These are phyloP conservation scores for Peniophora sp. DNA, from an alignment of 1,284 basidiomycete genomes.

Conservation along the genomic window DNA sequence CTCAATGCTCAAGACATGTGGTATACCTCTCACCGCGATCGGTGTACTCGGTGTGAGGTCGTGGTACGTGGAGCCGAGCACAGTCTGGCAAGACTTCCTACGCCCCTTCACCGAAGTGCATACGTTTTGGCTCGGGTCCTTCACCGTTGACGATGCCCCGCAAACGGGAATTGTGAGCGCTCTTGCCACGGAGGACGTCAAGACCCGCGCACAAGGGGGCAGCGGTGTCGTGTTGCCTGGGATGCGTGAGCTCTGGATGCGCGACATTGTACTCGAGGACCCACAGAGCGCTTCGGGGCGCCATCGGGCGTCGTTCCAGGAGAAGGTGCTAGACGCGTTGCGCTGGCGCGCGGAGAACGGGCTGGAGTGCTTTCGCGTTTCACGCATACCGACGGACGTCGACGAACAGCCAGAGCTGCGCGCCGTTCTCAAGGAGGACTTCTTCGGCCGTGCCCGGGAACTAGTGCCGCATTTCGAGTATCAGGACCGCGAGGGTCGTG, in stretches of 20 bases:
- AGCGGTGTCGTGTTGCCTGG: background rate
- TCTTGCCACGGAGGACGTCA: background rate
- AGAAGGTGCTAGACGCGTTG: background rate
- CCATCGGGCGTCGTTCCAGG: background rate
- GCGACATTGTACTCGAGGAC: background rate
- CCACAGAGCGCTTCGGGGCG: background rate
- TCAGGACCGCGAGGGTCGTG: background rate
- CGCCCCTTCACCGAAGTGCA: background rate
- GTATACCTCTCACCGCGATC: background rate
- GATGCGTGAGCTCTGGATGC: background rate
- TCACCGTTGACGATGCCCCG: background rate
- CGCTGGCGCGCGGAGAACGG: background rate
- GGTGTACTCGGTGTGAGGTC: background rate
- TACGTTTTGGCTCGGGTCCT: background rate
- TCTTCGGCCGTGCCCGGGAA: background rate
- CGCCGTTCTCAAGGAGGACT: background rate
- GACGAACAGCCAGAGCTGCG: background rate
- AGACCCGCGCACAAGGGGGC: background rate
- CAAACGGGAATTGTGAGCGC: background rate
- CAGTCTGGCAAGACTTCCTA: background rate
- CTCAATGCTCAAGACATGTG: background rate
- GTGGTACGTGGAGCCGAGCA: background rate
- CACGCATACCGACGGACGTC: background rate
- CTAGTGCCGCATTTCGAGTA: background rate
- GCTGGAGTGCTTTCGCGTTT: background rate